Base-by-base conservation (phyloP, 2,329 filamentous ascomycete genomes). In the Verticillium dahliae region DNA sequence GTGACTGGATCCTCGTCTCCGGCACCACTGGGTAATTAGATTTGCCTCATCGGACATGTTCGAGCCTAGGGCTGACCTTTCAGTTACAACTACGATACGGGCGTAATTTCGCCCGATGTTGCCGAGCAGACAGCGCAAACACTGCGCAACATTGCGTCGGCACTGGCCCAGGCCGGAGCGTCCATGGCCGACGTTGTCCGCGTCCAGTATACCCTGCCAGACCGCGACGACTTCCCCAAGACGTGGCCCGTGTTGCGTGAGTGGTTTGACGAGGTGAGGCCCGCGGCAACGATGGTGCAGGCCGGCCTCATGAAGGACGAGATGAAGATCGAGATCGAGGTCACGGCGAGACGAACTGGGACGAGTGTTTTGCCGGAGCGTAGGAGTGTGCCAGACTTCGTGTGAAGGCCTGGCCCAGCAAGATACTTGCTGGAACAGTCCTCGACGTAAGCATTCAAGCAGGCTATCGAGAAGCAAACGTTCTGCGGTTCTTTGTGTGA, bases 281-380 rank as follows among this genome's bases (percentile, higher is more conserved):
- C 82, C 1, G 81, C 81, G 31, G 81, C 81, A 22, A 84, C 80
- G 1, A 84, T 84, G 81, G 68, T 83, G 0, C 77, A 82, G 68
- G 76, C 79, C 0, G 76, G 71, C 10, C 65, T 84, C 61, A 79
- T 84, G 78, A 78, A 81, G 67, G 80, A 82, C 39, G 72, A 57
- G 18, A 79, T 80, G 76, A 75, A 71, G 70, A 72, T 79, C 66
- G 76, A 78, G 67, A 78, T 79, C 56, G 76, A 79, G 60, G 76
- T 78, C 9, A 79, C 76, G 4, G 76, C 76, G n/a, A 63, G 62
- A 37, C 66, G 62, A 50, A 18, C 27, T 1, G 14, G 18, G 9
- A 39, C 27, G 7, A 45, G 38, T 27, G 57, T 58, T 11, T 10
- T 58, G 14, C 57, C 57, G 27, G 57, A 45, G 38, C 57, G 57